Evolutionary conservation across 129 eudicot species (phyloP).

Genomic region (Chrysanthemum lavandulifolium): DNA sequence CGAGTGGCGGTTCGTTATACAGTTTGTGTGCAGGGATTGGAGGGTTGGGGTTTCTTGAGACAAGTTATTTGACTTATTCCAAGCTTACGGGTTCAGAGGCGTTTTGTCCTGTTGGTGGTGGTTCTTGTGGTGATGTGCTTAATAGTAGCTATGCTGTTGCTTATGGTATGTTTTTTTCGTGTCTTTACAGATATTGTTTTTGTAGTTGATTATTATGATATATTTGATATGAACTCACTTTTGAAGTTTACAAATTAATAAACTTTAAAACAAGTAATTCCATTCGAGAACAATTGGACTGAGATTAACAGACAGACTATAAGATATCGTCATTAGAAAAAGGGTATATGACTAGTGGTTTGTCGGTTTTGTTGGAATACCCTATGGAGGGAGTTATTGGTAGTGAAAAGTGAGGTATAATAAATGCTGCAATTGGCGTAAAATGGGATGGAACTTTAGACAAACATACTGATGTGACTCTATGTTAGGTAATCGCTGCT

Average conservation of each 20-base stretch:
- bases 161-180: constrained; percentile 53
- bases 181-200: not conserved
- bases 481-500: not conserved
- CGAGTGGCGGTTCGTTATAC: constrained; percentile 60
- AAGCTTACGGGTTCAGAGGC: constrained; percentile 76
- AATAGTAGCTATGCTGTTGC: constrained; percentile 71
- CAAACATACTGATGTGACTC: not conserved
- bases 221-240: too few species aligned
- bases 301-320: not conserved
- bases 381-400: not conserved
- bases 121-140: constrained; percentile 68
- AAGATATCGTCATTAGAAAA: not conserved
- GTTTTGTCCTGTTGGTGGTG: constrained; percentile 81
- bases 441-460: constrained; percentile 2
- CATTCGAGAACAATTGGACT: not conserved
- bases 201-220: too few species aligned
- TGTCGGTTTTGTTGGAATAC: not conserved
- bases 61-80: constrained; percentile 65
- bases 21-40: constrained; percentile 86
- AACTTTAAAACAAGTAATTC: not conserved
- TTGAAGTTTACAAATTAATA: not conserved
- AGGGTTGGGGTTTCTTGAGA: constrained; percentile 81
- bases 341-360: not conserved
- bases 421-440: not conserved
- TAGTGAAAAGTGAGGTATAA: constrained; percentile 1